These are phyloP conservation scores for Arxiozyma telluris DNA, from an alignment of 1,139 yeast genomes.

Conservation along the genomic window DNA sequence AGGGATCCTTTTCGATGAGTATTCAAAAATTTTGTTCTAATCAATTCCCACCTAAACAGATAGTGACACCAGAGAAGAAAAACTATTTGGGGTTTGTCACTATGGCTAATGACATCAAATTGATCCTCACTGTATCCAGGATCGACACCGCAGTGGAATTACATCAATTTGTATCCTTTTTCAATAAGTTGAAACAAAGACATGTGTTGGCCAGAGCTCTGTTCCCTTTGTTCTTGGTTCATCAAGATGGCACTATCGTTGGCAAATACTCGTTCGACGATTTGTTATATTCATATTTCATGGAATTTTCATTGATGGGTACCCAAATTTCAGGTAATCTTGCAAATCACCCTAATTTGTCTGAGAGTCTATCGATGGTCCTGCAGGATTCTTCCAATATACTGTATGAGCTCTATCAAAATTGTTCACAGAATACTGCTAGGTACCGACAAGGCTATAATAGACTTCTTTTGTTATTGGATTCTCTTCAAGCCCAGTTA, in stretches of 20 bases:
- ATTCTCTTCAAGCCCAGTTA: slow-evolving; percentile 63
- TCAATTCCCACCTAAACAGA: slow-evolving; percentile 46
- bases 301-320: slow-evolving; percentile 31
- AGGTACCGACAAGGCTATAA: slow-evolving; percentile 70
- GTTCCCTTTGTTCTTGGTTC: slow-evolving; percentile 49
- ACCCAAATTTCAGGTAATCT: slow-evolving; percentile 15
- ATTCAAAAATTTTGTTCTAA: slow-evolving; percentile 47
- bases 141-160: slow-evolving; percentile 31
- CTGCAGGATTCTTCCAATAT: slow-evolving; percentile 30
- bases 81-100: slow-evolving; percentile 21
- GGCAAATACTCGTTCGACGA: slow-evolving; percentile 31
- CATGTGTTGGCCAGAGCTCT: slow-evolving; percentile 55
- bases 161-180: slow-evolving; percentile 27
- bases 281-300: slow-evolving; percentile 28
- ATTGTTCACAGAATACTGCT: slow-evolving; percentile 64
- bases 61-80: slow-evolving; percentile 28
- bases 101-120: slow-evolving; percentile 29
- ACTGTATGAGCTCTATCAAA: slow-evolving; percentile 47
- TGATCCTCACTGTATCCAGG: slow-evolving; percentile 33
- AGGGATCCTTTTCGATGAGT: slow-evolving; percentile 45
- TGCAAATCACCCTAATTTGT: slow-evolving; percentile 10
- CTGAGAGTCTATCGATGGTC: slow-evolving; percentile 12
- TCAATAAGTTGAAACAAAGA: slow-evolving; percentile 29
- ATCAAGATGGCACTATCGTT: slow-evolving; percentile 51
- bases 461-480: slow-evolving; percentile 56